These are phyloP conservation scores for Diospyros lotus DNA, from an alignment of 148 eudicot species.

Conservation along the genomic window DNA sequence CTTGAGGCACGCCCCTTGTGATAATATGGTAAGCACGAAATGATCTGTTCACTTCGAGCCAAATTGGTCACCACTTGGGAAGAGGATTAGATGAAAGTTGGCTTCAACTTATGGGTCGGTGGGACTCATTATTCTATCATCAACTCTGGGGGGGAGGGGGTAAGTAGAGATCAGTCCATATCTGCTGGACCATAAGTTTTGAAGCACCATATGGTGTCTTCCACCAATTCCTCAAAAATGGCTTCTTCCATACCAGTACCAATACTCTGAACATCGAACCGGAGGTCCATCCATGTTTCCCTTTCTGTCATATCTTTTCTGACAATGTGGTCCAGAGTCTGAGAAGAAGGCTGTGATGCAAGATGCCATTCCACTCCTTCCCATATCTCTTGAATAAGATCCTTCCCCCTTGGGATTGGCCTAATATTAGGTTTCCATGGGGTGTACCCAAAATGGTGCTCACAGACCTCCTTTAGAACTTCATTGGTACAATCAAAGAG, in stretches of 20 bases:
- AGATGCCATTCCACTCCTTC: constrained; percentile 54
- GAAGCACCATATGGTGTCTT: constrained; percentile 42
- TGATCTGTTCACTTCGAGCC: not conserved
- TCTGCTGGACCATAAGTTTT: constrained; percentile 2
- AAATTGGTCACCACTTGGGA: not conserved
- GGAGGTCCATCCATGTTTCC: constrained; percentile 55
- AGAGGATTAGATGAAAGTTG: not conserved
- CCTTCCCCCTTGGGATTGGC: constrained; percentile 48
- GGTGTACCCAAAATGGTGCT: constrained; percentile 43
- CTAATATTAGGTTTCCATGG: constrained; percentile 26
- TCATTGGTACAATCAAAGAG: constrained; percentile 80
- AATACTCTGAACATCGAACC: constrained; percentile 36
- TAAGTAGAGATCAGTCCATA: not conserved
- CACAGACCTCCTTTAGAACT: constrained; percentile 60
- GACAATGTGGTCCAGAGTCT: constrained; percentile 59
- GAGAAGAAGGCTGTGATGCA: constrained; percentile 28
- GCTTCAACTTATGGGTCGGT: not conserved
- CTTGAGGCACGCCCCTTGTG: not conserved
- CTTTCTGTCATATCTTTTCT: constrained; percentile 41
- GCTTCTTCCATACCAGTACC: constrained; percentile 51
- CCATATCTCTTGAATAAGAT: constrained; percentile 68
- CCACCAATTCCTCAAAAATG: constrained; percentile 59
- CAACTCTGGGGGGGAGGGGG: not conserved
- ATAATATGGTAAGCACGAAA: not conserved
- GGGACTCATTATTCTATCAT: constrained; percentile 9